Conservation (phyloP, 1,139 yeast genomes). For the Candida neerlandica region DNA sequence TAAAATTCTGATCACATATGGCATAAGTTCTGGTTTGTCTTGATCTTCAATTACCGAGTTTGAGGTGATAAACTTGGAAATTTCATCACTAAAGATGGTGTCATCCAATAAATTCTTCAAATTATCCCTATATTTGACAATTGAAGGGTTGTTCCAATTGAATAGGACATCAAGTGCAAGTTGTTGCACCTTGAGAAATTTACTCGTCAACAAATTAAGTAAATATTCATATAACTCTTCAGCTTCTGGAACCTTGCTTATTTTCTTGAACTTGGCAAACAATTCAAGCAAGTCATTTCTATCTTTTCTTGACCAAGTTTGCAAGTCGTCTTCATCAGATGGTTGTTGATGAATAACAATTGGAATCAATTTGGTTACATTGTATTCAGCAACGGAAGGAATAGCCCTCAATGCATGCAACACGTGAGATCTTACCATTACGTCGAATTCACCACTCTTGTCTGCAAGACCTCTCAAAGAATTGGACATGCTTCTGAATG, state of each 20-base stretch:
- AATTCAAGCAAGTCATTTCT: constrained; percentile 61
- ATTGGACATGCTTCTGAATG: constrained; percentile 23
- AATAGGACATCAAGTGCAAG: constrained; percentile 74
- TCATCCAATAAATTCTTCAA: constrained; percentile 79
- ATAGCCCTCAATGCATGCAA: constrained; percentile 24
- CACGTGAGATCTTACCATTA: constrained; percentile 18
- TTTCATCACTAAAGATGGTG: constrained; percentile 81
- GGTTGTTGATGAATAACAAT: constrained; percentile 37
- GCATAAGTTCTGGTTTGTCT: constrained; percentile 66
- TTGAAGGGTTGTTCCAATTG: constrained; percentile 59
- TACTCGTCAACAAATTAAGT: constrained; percentile 62
- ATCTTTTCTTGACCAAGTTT: constrained; percentile 62
- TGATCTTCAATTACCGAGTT: constrained; percentile 54
- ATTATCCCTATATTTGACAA: constrained; percentile 72
- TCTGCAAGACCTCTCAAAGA: constrained; percentile 32
- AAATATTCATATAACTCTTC: constrained; percentile 57
- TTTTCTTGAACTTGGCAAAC: constrained; percentile 65
- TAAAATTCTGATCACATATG: constrained; percentile 72
- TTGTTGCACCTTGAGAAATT: constrained; percentile 64
- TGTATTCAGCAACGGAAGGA: constrained; percentile 69
- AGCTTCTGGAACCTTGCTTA: constrained; percentile 55
- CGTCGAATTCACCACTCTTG: constrained; percentile 25
- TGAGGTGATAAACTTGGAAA: constrained; percentile 58
- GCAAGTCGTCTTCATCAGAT: constrained; percentile 26
- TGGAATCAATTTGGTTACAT: constrained; percentile 59